Evolutionary conservation across 2,329 filamentous ascomycete species (phyloP).

Genomic region (Karstenula rhodostoma): DNA sequence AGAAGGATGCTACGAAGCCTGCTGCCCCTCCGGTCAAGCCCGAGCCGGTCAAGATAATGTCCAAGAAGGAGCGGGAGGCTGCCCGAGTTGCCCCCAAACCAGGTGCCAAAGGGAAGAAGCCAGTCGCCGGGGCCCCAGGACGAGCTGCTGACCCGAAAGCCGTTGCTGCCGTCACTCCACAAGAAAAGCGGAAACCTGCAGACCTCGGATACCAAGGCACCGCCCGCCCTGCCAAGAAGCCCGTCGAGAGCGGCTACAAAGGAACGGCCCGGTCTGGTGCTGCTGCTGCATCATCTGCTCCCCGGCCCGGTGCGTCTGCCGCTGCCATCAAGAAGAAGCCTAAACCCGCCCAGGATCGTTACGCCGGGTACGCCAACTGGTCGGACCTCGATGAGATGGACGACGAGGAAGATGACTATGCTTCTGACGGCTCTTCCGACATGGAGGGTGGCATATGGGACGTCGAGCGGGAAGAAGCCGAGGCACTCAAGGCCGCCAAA

Average conservation of each 20-base stretch:
- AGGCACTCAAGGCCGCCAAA: slow-evolving; percentile 68
- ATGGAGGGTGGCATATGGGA: slow-evolving; percentile 82
- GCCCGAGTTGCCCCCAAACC: slow-evolving; percentile 51
- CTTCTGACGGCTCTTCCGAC: slow-evolving; percentile 73
- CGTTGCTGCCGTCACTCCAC: slow-evolving; percentile 32
- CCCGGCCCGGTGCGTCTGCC: slow-evolving; percentile 31
- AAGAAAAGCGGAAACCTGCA: slow-evolving; percentile 48
- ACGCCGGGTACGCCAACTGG: slow-evolving; percentile 50
- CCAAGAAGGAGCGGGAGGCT: slow-evolving; percentile 62
- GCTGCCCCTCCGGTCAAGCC: slow-evolving; percentile 76
- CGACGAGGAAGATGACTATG: slow-evolving; percentile 67
- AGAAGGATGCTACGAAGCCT: slow-evolving; percentile 57
- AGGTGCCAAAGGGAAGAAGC: slow-evolving; percentile 45
- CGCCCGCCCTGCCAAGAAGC: slow-evolving; percentile 51
- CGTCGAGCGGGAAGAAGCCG: slow-evolving; percentile 74
- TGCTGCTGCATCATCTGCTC: slow-evolving; percentile 30
- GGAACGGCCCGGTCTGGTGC: slow-evolving; percentile 46
- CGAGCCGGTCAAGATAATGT: slow-evolving; percentile 73
- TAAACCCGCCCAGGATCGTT: slow-evolving; percentile 43
- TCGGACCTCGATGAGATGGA: slow-evolving; percentile 42
- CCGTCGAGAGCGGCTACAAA: slow-evolving; percentile 48
- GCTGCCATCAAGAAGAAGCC: slow-evolving; percentile 39
- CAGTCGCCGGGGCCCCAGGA: slow-evolving; percentile 22
- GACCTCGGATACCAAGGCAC: slow-evolving; percentile 59
- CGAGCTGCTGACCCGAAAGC: slow-evolving; percentile 31